Percentiles rank a stretch among this genome's conserved stretches.
Evolutionary conservation across 768 basidiomycete genomes (phyloP).

Genomic region (Hericium coralloides): DNA sequence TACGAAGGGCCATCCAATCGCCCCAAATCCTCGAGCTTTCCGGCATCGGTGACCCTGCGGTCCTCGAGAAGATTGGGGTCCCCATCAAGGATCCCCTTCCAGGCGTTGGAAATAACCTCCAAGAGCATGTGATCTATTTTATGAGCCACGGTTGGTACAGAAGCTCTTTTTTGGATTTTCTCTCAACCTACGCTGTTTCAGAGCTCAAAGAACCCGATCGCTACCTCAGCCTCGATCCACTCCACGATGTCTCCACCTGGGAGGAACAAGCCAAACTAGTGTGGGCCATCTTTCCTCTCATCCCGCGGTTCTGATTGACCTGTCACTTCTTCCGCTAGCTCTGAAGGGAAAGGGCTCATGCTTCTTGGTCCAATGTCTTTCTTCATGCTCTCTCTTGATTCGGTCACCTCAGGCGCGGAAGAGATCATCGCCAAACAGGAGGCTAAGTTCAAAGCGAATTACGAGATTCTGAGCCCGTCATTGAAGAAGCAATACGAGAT

Average conservation of each 20-base stretch:
- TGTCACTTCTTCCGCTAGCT: neutral
- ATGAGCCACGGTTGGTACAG: neutral
- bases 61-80: constrained; percentile 24
- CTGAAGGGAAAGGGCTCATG: neutral
- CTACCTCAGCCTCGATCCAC: constrained; percentile 4
- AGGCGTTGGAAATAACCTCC: constrained; percentile 24
- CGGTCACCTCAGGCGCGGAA: constrained; percentile 14
- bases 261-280: constrained; percentile 13
- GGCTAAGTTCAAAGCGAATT: constrained; percentile 15
- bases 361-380: neutral
- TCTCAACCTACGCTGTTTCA: neutral
- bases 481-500: constrained; percentile 32
- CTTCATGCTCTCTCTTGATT: constrained; percentile 7
- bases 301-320: neutral
- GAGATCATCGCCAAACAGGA: constrained; percentile 18
- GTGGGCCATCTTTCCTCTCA: constrained; percentile 6
- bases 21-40: constrained; percentile 28
- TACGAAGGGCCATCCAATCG: neutral
- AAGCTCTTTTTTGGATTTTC: too few species aligned
- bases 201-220: neutral
- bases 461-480: constrained; percentile 22
- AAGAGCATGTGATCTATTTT: constrained; percentile 3
- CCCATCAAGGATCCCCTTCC: constrained; percentile 26
- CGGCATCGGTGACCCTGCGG: constrained; percentile 28
- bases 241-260: constrained; percentile 9